Percentiles rank a stretch among this genome's conserved stretches.
Conservation (phyloP, 495 filamentous ascomycete species). For the Podospora australis region DNA sequence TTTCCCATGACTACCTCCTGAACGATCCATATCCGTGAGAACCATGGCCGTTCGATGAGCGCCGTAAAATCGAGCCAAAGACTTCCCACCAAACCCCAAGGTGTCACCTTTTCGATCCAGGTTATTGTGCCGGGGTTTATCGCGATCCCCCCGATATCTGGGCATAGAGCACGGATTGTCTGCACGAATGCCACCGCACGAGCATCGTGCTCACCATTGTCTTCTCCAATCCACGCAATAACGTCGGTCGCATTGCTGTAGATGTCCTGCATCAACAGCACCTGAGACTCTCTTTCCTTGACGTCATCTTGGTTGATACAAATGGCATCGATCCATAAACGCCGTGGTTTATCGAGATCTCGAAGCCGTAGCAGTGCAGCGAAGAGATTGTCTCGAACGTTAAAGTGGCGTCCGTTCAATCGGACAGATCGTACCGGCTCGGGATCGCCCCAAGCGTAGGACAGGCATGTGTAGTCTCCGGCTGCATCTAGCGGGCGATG, state of each 20-base stretch:
- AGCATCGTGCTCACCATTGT: background rate
- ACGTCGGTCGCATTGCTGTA: background rate
- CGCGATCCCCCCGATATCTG: too few species aligned
- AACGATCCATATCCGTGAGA: slow-evolving; percentile 2
- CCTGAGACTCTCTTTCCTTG: background rate
- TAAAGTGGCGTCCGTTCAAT: background rate
- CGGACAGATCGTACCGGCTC: background rate
- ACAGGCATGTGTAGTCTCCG: background rate
- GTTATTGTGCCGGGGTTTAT: background rate
- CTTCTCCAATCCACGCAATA: slow-evolving; percentile 4
- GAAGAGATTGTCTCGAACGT: background rate
- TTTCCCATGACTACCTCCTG: slow-evolving; percentile 5
- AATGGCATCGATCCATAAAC: background rate
- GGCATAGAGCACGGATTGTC: too few species aligned
- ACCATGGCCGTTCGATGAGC: background rate
- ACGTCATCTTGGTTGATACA: slow-evolving; percentile 2
- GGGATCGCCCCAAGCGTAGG: slow-evolving; percentile 2
- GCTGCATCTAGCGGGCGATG: background rate
- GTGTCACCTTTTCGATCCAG: background rate
- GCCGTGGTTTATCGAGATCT: background rate
- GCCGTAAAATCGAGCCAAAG: background rate
- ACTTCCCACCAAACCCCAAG: background rate
- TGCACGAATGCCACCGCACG: too few species aligned
- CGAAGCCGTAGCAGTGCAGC: background rate
- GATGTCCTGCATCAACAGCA: background rate